These are phyloP conservation scores for Phlebiopsis gigantea DNA, from an alignment of 768 basidiomycete species.

Conservation along the genomic window DNA sequence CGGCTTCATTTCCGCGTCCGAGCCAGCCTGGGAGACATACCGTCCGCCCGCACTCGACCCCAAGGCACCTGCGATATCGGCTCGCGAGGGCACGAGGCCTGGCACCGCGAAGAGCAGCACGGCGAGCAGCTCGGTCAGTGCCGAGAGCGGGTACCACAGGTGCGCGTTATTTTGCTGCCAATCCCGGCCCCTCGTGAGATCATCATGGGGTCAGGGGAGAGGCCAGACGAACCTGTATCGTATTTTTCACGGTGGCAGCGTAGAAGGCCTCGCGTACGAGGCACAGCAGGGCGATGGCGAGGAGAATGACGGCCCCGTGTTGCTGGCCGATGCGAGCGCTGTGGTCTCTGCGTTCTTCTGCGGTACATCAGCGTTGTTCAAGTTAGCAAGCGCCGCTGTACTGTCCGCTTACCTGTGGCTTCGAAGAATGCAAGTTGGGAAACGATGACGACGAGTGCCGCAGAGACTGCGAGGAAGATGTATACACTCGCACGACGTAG, in stretches of 20 bases:
- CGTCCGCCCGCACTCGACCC: not conserved
- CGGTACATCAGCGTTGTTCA: not conserved
- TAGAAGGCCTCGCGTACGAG: slow-evolving; percentile 19
- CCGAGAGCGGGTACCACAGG: slow-evolving; percentile 18
- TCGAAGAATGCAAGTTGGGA: slow-evolving; percentile 7
- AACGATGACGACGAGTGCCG: slow-evolving; percentile 9
- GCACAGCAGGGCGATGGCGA: slow-evolving; percentile 12
- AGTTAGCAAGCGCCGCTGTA: not conserved
- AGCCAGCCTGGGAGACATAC: no score
- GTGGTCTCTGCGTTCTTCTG: not conserved
- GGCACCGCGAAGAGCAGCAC: slow-evolving; percentile 15
- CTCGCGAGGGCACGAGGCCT: slow-evolving; percentile 15
- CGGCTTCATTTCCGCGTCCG: not conserved
- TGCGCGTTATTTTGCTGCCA: slow-evolving; percentile 15
- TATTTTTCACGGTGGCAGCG: slow-evolving; percentile 9
- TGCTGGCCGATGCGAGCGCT: not conserved
- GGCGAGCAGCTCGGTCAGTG: slow-evolving; percentile 16
- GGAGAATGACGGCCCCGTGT: slow-evolving; percentile 11
- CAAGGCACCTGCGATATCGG: not conserved
- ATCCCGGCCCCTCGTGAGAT: not conserved
- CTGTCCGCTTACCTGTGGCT: not conserved
- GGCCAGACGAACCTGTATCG: slow-evolving; percentile 3
- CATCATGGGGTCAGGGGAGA: not conserved
- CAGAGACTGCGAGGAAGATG: slow-evolving; percentile 18
- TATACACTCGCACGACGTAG: slow-evolving; percentile 14